phyloP scores from a whole-genome alignment of 768 basidiomycete genomes.

The Suillus bovinus region DNA sequence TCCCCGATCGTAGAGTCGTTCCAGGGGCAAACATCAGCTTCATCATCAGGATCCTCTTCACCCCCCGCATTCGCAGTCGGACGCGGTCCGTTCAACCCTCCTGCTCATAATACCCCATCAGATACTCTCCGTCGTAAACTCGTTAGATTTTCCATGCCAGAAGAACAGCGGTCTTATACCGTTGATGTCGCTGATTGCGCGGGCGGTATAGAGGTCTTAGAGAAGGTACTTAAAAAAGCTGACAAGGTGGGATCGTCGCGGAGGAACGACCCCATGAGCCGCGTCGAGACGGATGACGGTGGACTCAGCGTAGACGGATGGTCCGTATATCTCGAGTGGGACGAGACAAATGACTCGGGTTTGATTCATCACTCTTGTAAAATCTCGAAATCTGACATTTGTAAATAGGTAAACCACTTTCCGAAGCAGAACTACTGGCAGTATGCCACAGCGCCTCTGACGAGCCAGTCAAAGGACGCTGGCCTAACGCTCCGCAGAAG shows the following conservation, averaged over 20 bases:
- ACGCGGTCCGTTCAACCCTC: constrained; percentile 57
- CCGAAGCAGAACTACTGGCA: constrained; percentile 75
- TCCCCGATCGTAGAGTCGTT: constrained; percentile 78
- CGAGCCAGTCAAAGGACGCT: constrained; percentile 75
- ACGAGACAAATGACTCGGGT: constrained; percentile 53
- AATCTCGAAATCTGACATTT: constrained; percentile 5
- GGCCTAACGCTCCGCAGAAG: constrained; percentile 74
- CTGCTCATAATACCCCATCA: constrained; percentile 44
- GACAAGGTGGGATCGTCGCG: constrained; percentile 55
- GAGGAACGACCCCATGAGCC: constrained; percentile 47
- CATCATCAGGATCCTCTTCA: constrained; percentile 44
- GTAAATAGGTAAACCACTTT: constrained; percentile 60
- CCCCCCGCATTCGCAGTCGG: constrained; percentile 58
- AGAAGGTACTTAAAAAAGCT: constrained; percentile 89
- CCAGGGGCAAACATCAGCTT: constrained; percentile 14
- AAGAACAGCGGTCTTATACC: constrained; percentile 74
- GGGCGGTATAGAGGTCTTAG: constrained; percentile 84
- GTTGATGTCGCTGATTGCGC: constrained; percentile 81
- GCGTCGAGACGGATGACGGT: constrained; percentile 69
- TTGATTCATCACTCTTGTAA: constrained; percentile 22
- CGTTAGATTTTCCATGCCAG: constrained; percentile 86
- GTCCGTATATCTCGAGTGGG: constrained; percentile 76
- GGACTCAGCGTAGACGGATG: constrained; percentile 86
- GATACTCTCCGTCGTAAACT: constrained; percentile 82
- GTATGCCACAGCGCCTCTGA: constrained; percentile 83